Percentiles rank a stretch among this genome's conserved stretches.
These are phyloP conservation scores for Gossypium lobatum DNA, from an alignment of 441 rosid species.

Conservation along the genomic window DNA sequence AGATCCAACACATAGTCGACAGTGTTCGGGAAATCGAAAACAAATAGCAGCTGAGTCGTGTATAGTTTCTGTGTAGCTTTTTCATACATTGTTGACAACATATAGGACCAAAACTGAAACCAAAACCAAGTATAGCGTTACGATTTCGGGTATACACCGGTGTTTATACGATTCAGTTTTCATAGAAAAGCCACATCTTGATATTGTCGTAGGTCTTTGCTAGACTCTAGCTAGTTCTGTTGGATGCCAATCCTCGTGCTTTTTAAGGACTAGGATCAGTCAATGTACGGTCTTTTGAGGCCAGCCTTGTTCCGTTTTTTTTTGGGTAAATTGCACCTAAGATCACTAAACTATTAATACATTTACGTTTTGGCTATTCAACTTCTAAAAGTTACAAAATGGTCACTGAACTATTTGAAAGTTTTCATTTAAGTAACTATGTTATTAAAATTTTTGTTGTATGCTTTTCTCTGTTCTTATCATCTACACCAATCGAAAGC, in stretches of 20 bases:
- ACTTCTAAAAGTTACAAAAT: too few relatives aligned
- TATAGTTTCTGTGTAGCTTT: slow-evolving; percentile 29
- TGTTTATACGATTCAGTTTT: slow-evolving; percentile 6
- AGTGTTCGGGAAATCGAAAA: slow-evolving; percentile 65
- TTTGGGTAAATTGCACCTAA: too few relatives aligned
- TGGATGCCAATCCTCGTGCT: slow-evolving; percentile 18
- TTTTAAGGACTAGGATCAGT: slow-evolving; percentile 15
- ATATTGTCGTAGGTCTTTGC: slow-evolving; percentile 5
- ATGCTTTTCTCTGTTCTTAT: too few relatives aligned
- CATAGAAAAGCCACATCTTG: slow-evolving; percentile 16
- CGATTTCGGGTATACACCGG: slow-evolving; percentile 8
- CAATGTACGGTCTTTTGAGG: slow-evolving; percentile 21
- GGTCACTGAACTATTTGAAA: too few relatives aligned
- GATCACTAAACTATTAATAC: too few relatives aligned
- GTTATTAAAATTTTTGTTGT: too few relatives aligned
- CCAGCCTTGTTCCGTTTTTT: neutral
- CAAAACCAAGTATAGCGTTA: slow-evolving; percentile 19
- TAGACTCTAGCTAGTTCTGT: slow-evolving; percentile 11
- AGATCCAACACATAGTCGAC: slow-evolving; percentile 71
- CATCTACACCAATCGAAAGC: too few relatives aligned
- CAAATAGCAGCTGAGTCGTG: slow-evolving; percentile 43
- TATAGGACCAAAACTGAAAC: slow-evolving; percentile 16
- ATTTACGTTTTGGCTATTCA: too few relatives aligned
- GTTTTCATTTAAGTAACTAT: too few relatives aligned
- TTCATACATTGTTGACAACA: neutral